Percentiles rank a stretch among this genome's conserved stretches.
Evolutionary conservation across 2,329 filamentous ascomycete genomes (phyloP).

Genomic region (Beauveria scarabaeidicola): DNA sequence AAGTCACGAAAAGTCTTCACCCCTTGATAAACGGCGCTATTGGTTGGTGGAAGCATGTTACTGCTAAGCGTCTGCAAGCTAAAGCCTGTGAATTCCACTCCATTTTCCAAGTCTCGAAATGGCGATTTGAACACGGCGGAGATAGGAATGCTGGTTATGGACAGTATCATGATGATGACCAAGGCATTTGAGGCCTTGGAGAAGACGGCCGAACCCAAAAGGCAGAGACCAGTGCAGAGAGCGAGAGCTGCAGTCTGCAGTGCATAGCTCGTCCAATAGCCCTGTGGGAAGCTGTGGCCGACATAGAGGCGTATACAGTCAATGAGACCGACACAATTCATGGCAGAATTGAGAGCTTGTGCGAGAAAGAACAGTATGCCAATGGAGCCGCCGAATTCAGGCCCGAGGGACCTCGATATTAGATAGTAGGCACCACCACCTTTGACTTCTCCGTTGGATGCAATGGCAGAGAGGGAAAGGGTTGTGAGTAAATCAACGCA

Average conservation of each 20-base stretch:
- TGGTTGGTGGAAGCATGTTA: constrained; percentile 66
- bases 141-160: constrained; percentile 73
- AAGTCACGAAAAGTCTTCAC: constrained; percentile 68
- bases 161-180: constrained; percentile 59
- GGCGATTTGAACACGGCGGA: constrained; percentile 63
- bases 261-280: constrained; percentile 69
- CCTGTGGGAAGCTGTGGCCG: constrained; percentile 56
- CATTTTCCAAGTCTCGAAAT: constrained; percentile 53
- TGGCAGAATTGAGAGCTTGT: constrained; percentile 76
- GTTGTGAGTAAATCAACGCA: constrained; percentile 75
- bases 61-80: constrained; percentile 58
- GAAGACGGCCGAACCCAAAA: constrained; percentile 74
- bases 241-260: constrained; percentile 65
- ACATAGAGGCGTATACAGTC: constrained; percentile 75
- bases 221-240: constrained; percentile 64
- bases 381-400: constrained; percentile 84
- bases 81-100: constrained; percentile 71
- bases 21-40: constrained; percentile 52
- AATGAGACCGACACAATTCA: constrained; percentile 80
- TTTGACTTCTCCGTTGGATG: constrained; percentile 81
- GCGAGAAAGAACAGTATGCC: constrained; percentile 85
- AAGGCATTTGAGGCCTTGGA: constrained; percentile 71
- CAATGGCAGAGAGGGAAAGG: constrained; percentile 79
- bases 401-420: constrained; percentile 76
- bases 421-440: constrained; percentile 84